Base-by-base conservation (phyloP, 2,329 filamentous ascomycete genomes). In the Ceratocystis papillata region DNA sequence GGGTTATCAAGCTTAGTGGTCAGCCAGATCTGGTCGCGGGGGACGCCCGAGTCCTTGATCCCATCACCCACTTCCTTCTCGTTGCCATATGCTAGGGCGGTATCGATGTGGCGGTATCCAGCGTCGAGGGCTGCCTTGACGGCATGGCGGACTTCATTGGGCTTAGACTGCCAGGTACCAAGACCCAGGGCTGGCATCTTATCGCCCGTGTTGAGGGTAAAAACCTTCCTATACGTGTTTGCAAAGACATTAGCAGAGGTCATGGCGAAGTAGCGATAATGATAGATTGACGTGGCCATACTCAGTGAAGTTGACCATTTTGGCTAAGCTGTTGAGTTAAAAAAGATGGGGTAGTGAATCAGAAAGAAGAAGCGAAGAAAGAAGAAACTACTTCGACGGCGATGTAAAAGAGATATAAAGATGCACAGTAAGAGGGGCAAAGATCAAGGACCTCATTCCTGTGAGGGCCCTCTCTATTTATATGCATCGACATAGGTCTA, bases 1-100 rank as follows among this genome's bases (percentile, higher is more conserved):
- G 86, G 81, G 80, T 92, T 91, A 79, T 89, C 84, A 65, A 93
- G 83, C 81, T 94, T 95, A 71, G 88, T 90, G 64, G 89, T 93
- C 67, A 89, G 75, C 81, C 83, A 89, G 73, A 88, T 83, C 71
- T 88, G 77, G 65, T 80, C 77, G 28, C 86, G 81, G n/a, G 85
- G 81, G 1, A 89, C 81, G 37, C 84, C 85, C 2, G 83, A 82
- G 62, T 81, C 81, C 70, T 79, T 79, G 73, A 89, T 86, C 65
- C 85, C 87, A 65, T 79, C 76, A 68, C 87, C 86, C 22, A 89
- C 85, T 72, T 87, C 85, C 63, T 77, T 76, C 74, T 89, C 89
- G 76, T 93, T 94, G 74, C 84, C 86, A 75, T 94, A 94, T 63
- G 85, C 87, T 69, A 87, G 80, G 62, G 89, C 87, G 25, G 87